phyloP scores from a whole-genome alignment of 192 early-diverging fungal species.

The Pilaira anomala region DNA sequence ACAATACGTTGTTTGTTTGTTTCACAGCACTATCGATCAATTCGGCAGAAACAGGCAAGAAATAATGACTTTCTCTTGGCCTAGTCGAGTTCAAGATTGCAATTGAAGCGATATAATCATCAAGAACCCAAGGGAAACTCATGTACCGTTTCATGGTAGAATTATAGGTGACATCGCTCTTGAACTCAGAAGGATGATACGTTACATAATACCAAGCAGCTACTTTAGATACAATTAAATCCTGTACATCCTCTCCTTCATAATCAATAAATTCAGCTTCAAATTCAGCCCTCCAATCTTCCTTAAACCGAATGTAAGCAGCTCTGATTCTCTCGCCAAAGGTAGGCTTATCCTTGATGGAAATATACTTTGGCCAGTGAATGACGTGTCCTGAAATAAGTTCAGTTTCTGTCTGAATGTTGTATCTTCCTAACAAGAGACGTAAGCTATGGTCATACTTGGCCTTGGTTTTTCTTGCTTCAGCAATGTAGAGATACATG shows the following conservation, averaged over 20 bases:
- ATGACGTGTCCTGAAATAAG: constrained; percentile 36
- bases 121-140: not conserved
- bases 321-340: constrained; percentile 35
- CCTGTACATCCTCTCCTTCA: constrained; percentile 8
- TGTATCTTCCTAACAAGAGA: constrained; percentile 58
- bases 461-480: constrained; percentile 38
- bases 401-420: constrained; percentile 38
- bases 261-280: constrained; percentile 38
- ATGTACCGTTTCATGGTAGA: not conserved
- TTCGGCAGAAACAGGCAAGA: too few relatives aligned
- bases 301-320: constrained; percentile 31
- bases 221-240: constrained; percentile 38
- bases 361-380: constrained; percentile 17
- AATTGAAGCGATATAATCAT: not conserved
- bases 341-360: constrained; percentile 40
- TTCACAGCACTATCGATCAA: too few relatives aligned
- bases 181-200: constrained; percentile 44
- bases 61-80: too few relatives aligned
- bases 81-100: not conserved
- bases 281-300: constrained; percentile 43
- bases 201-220: constrained; percentile 68
- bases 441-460: constrained; percentile 47
- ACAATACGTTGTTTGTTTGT: too few relatives aligned
- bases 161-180: not conserved
- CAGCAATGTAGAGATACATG: constrained; percentile 44